Evolutionary conservation across 306 rosid species (phyloP).

Genomic region (Cicer pinnatifidum): DNA sequence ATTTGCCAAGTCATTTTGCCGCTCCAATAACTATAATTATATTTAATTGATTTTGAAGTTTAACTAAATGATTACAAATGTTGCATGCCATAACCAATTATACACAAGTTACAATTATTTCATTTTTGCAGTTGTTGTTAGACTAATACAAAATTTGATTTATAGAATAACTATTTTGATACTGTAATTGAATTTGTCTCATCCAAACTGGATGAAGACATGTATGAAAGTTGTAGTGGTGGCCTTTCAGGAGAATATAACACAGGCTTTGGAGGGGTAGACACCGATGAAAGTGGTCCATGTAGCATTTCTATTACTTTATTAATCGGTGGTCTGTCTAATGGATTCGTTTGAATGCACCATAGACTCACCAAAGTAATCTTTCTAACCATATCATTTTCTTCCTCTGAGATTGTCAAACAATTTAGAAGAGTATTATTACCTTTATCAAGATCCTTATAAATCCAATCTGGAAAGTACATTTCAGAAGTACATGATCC

Average conservation of each 20-base stretch:
- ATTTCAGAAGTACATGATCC: conserved; percentile 37
- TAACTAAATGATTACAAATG: neutral
- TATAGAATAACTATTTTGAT: neutral
- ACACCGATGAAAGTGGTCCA: conserved; percentile 38
- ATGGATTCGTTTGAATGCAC: conserved; percentile 51
- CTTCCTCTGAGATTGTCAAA: conserved; percentile 16
- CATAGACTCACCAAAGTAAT: conserved; percentile 47
- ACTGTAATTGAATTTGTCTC: conserved; percentile 17
- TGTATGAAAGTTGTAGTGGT: neutral
- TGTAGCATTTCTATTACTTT: conserved; percentile 53
- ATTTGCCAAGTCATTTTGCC: neutral
- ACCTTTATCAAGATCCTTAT: conserved; percentile 35
- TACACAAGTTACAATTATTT: neutral
- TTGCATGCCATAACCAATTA: neutral
- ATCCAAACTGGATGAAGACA: conserved; percentile 2
- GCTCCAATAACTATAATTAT: neutral
- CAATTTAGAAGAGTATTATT: neutral
- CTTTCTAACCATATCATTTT: conserved; percentile 44
- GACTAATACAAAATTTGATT: neutral
- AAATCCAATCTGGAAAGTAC: conserved; percentile 45
- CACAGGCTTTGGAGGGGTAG: conserved; percentile 51
- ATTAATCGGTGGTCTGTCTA: conserved; percentile 49
- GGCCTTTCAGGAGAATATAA: conserved; percentile 35
- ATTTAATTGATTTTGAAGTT: neutral
- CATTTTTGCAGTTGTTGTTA: neutral